Conservation (phyloP, 495 filamentous ascomycete genomes). For the Podospora pseudoanserina region DNA sequence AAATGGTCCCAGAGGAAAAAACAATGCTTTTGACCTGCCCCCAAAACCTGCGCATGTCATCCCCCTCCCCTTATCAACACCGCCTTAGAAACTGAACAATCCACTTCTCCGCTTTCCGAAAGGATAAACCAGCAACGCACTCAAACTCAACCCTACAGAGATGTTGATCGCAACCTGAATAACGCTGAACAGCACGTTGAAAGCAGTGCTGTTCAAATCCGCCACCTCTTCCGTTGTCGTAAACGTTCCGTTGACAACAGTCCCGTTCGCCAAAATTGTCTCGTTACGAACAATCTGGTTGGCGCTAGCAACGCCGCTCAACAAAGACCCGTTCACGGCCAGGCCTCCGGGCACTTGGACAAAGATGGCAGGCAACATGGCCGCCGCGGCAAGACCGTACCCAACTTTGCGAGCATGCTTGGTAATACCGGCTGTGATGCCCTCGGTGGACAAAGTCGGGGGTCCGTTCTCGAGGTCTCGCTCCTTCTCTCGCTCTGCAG, state of each 20-base stretch:
- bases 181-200: conserved; percentile 82
- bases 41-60: background rate
- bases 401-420: conserved; percentile 36
- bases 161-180: conserved; percentile 92
- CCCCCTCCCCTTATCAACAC: background rate
- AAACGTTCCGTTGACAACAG: conserved; percentile 29
- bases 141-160: conserved; percentile 84
- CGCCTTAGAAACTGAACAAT: conserved; percentile 74
- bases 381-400: conserved; percentile 80
- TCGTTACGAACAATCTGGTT: conserved; percentile 65
- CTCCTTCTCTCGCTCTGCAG: conserved; percentile 3
- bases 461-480: conserved; percentile 24
- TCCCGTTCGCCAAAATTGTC: conserved; percentile 30
- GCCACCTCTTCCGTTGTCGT: conserved; percentile 11
- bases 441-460: background rate
- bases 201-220: conserved; percentile 62
- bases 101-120: conserved; percentile 87
- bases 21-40: background rate
- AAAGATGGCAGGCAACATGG: conserved; percentile 89
- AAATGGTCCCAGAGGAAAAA: background rate
- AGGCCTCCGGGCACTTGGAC: conserved; percentile 91
- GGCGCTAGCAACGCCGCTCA: conserved; percentile 80
- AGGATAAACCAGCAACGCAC: conserved; percentile 84
- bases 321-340: conserved; percentile 74
- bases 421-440: conserved; percentile 5